Evolutionary conservation across 2,329 filamentous ascomycete genomes (phyloP).

Genomic region (Cercospora nicotianae): DNA sequence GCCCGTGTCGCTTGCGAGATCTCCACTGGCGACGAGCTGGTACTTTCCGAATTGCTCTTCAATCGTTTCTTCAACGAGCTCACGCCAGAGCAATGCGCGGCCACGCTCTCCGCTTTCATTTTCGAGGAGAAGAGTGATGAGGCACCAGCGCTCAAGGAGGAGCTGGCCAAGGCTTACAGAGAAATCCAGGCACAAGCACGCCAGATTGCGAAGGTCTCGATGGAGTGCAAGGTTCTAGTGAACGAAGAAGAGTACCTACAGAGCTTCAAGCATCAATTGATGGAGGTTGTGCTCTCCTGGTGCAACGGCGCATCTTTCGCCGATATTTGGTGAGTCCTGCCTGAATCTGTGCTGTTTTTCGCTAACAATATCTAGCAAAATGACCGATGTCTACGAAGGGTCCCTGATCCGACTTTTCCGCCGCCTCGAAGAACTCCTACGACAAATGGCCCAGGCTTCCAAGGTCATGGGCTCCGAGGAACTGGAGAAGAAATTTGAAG

Average conservation of each 20-base stretch:
- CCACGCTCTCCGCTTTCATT: constrained; percentile 89
- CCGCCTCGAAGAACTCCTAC: constrained; percentile 85
- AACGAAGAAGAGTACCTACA: constrained; percentile 93
- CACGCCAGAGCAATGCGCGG: constrained; percentile 80
- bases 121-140: constrained; percentile 95
- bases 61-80: constrained; percentile 98
- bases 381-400: constrained; percentile 98
- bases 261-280: constrained; percentile 88
- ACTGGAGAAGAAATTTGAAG: constrained; percentile 87
- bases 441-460: constrained; percentile 91
- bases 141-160: constrained; percentile 69
- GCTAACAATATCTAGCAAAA: constrained; percentile 66
- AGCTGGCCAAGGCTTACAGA: constrained; percentile 79
- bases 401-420: constrained; percentile 95
- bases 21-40: constrained; percentile 90
- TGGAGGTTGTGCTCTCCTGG: constrained; percentile 95
- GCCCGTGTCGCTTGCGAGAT: constrained; percentile 97
- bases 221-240: constrained; percentile 90
- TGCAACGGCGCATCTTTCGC: constrained; percentile 85
- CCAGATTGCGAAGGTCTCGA: constrained; percentile 86
- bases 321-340: constrained; percentile 79
- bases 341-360: constrained; percentile 8
- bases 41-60: constrained; percentile 90
- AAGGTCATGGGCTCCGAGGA: constrained; percentile 99
- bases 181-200: constrained; percentile 86